These are phyloP conservation scores for Trichoderma atrobrunneum DNA, from an alignment of 2,329 filamentous ascomycete species.

Conservation along the genomic window DNA sequence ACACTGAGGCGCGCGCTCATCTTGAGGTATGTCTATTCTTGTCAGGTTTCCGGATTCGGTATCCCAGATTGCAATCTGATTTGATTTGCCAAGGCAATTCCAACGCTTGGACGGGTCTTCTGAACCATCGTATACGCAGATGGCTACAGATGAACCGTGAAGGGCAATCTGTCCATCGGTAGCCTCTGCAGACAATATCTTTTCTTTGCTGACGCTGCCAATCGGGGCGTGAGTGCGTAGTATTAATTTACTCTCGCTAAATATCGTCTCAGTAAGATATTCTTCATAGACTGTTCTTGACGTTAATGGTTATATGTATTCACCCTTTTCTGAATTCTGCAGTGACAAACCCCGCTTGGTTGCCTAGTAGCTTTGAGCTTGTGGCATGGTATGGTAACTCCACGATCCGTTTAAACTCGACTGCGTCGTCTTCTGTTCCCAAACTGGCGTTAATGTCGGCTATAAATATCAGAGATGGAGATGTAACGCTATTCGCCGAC, in stretches of 20 bases:
- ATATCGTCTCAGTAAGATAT: not conserved
- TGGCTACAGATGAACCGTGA: not conserved
- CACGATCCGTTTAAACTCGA: not conserved
- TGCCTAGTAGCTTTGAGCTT: not conserved
- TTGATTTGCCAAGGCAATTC: not conserved
- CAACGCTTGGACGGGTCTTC: too few species aligned
- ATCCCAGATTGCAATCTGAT: not conserved
- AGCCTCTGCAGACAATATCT: not conserved
- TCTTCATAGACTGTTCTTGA: not conserved
- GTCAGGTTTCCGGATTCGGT: not conserved
- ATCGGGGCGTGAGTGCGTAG: not conserved
- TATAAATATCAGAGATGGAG: not conserved
- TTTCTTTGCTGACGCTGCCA: not conserved
- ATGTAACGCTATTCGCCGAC: not conserved
- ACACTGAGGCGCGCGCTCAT: slow-evolving; percentile 8
- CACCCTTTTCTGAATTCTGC: not conserved
- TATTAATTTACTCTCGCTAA: not conserved
- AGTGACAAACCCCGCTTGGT: slow-evolving; percentile 5
- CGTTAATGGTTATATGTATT: not conserved
- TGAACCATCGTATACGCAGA: not conserved
- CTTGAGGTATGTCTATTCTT: slow-evolving; percentile 2
- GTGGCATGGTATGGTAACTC: not conserved
- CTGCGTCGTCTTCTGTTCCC: not conserved
- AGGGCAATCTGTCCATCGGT: not conserved
- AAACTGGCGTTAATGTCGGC: not conserved